These are phyloP conservation scores for Malbranchea cinnamomea DNA, from an alignment of 2,329 filamentous ascomycete genomes.

Conservation along the genomic window DNA sequence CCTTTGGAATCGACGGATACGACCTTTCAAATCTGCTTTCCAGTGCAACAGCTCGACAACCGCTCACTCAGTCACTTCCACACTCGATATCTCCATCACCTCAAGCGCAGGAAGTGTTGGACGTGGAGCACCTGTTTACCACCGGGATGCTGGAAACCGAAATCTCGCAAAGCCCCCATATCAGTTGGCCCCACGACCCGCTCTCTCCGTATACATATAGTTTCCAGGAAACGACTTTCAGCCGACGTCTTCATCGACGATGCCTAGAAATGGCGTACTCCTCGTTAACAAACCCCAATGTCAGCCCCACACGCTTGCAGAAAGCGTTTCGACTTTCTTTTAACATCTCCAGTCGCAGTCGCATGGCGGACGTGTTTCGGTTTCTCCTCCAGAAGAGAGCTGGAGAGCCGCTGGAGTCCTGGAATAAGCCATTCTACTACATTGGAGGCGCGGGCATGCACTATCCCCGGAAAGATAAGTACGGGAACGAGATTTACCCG, in stretches of 20 bases:
- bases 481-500: slow-evolving; percentile 23
- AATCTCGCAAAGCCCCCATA: background rate
- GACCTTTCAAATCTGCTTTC: too few relatives aligned
- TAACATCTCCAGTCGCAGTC: slow-evolving; percentile 12
- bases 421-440: slow-evolving; percentile 14
- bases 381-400: slow-evolving; percentile 2
- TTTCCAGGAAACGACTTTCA: slow-evolving; percentile 55
- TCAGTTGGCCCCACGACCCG: background rate
- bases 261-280: slow-evolving; percentile 48
- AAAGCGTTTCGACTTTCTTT: slow-evolving; percentile 17
- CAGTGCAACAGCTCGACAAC: too few relatives aligned
- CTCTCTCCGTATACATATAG: slow-evolving; percentile 36
- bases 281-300: slow-evolving; percentile 32
- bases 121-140: too few relatives aligned
- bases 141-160: background rate
- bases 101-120: too few relatives aligned
- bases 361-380: slow-evolving; percentile 3
- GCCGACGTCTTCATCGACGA: slow-evolving; percentile 53
- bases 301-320: slow-evolving; percentile 9
- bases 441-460: slow-evolving; percentile 56
- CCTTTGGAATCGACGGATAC: too few relatives aligned
- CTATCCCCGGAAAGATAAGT: slow-evolving; percentile 32
- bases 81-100: too few relatives aligned
- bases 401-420: slow-evolving; percentile 11
- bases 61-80: too few relatives aligned